A percentile compares a stretch with the other conserved stretches of the same genome.
Conservation (phyloP, 352 stramenopile genomes). For the Globisporangium uncinulatum region DNA sequence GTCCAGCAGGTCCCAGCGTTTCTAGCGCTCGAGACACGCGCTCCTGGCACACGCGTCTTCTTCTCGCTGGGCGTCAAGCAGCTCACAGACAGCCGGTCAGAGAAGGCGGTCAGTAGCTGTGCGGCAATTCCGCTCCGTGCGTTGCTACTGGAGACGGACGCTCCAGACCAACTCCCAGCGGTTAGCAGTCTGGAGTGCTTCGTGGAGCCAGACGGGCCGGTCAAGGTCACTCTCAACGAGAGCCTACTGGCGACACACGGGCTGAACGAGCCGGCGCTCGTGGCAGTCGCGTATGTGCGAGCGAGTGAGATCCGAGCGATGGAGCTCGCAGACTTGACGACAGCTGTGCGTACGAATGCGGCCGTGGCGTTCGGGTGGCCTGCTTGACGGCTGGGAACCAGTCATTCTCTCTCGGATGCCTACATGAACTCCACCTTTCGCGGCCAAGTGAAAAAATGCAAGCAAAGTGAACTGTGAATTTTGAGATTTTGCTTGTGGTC, state of each 20-base stretch:
- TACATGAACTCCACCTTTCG: no score
- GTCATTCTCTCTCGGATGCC: not conserved
- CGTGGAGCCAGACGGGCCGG: not conserved
- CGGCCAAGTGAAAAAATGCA: no score
- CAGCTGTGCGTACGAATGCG: conserved; percentile 31
- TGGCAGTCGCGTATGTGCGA: conserved; percentile 38
- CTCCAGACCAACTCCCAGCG: conserved; percentile 55
- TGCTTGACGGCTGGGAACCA: not conserved
- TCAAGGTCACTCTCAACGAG: not conserved
- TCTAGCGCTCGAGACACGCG: conserved; percentile 24
- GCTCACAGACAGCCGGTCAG: conserved; percentile 26
- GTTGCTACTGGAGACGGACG: conserved; percentile 70
- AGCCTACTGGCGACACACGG: not conserved
- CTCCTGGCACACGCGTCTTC: conserved; percentile 33
- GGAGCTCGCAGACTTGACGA: conserved; percentile 25
- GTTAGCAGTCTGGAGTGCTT: not conserved
- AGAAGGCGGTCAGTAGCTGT: conserved; percentile 36
- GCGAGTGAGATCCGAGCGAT: conserved; percentile 36
- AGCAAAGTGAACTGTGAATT: no score
- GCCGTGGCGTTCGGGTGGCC: conserved; percentile 29
- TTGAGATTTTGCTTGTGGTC: no score
- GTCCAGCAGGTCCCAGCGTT: conserved; percentile 53
- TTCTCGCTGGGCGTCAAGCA: conserved; percentile 79
- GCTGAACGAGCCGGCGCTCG: conserved; percentile 49
- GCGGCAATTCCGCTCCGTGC: conserved; percentile 31